Evolutionary conservation across 1,139 yeast species (phyloP), one percentile per base, ranked within the genome.

Genomic region (Debaryomyces subglobosus): DNA sequence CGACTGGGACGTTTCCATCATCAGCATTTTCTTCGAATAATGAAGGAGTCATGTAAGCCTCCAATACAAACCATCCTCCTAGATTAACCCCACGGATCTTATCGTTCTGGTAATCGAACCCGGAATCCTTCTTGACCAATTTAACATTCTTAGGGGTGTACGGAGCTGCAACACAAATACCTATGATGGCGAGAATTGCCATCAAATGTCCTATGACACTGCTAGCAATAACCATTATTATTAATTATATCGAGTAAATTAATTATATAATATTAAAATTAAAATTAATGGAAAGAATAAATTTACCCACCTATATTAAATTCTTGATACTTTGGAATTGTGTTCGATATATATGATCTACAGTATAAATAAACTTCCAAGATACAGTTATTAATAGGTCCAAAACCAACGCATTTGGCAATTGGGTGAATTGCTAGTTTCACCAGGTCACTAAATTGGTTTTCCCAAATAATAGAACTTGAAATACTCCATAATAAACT

Each of bases 61-160:
- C 97, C 42, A 90, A 71, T 1, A 91, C 89, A 54, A 91, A 79
- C 97, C 97, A 91, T 18, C 97, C 97, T 45, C 97, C 97, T 29
- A 91, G 71, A 61, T 89, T 90, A 46, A 91, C 91, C 53, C 97
- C 97, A 39, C 82, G 71, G 24, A 89, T 76, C 51, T 78, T 81
- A 36, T 77, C 77, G 34, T 63, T 68, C 43, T 67, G 64, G 62
- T 84, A 86, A 65, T 83, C 81, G 68, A 76, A 75, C 21, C 59
- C 48, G 35, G 36, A 38, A 10, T 40, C 46, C 37, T 49, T 47
- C 33, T 47, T 49, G 12, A 33, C 37, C 39, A 47, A 40, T 25
- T 48, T 29, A 18, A 30, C 7, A 12, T 40, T 40, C 18, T 32
- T 32, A 5, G 43, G 25, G 10, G 35, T 29, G 9, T 10, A 30